Evolutionary conservation across 306 rosid species (phyloP).

Genomic region (Begonia fuchsioides): DNA sequence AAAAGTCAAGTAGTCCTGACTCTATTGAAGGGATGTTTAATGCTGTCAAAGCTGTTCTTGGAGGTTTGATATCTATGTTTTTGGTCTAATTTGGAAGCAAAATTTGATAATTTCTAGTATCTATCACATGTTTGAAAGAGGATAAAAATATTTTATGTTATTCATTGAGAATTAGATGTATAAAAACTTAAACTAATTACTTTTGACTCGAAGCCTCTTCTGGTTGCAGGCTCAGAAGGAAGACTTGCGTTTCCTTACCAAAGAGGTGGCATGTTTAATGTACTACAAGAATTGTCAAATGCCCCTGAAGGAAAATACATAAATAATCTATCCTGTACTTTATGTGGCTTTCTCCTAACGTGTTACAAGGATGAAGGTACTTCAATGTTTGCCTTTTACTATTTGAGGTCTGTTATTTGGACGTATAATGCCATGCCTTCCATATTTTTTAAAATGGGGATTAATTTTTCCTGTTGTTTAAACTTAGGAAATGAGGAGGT

Average conservation of each 20-base stretch:
- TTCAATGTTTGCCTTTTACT: slow-evolving; percentile 3
- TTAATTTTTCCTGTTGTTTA: slow-evolving; percentile 12
- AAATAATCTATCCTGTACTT: slow-evolving; percentile 29
- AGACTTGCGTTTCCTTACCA: slow-evolving; percentile 92
- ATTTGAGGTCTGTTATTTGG: neutral
- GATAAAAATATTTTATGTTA: too few species aligned
- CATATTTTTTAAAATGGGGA: neutral
- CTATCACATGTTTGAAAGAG: too few species aligned
- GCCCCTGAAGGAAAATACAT: slow-evolving; percentile 75
- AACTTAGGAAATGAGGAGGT: slow-evolving; percentile 90
- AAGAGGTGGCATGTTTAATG: slow-evolving; percentile 80
- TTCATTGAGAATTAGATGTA: too few species aligned
- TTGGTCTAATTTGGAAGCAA: neutral
- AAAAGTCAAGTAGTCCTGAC: slow-evolving; percentile 87
- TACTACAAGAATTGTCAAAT: slow-evolving; percentile 58
- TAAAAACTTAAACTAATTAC: slow-evolving; percentile 1
- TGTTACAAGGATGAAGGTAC: slow-evolving; percentile 80
- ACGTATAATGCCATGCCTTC: slow-evolving; percentile 1
- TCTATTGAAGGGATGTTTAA: slow-evolving; percentile 56
- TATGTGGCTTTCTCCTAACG: slow-evolving; percentile 63
- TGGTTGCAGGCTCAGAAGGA: slow-evolving; percentile 72
- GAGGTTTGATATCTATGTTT: slow-evolving; percentile 33
- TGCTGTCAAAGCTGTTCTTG: slow-evolving; percentile 67
- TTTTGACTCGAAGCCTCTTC: slow-evolving; percentile 9
- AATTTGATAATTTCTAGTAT: too few species aligned